Evolutionary conservation across 2,329 filamentous ascomycete genomes (phyloP), one percentile per base, ranked within the genome.

Genomic region (Penicillium sp.): DNA sequence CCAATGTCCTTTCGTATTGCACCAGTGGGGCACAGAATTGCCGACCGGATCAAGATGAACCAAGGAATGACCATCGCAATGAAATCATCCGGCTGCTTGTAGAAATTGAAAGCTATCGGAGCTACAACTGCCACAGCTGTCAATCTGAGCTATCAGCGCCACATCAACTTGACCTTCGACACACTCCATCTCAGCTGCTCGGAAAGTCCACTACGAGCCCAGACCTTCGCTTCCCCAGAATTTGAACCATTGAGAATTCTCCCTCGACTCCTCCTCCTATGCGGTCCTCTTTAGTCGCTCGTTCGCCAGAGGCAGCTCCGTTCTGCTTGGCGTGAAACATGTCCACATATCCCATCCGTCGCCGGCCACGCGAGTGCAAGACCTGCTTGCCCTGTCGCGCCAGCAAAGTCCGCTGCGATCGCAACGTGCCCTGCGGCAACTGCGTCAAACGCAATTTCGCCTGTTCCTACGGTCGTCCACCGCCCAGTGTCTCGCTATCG

Each of bases 331-430:
- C 32, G 26, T 32, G 37, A 49, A 46, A 36, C 32, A 47, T 62
- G 59, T 55, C 56, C 41, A 54, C 56, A 10, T 62, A 61, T 39
- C 59, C 60, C 16, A 56, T 62, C 42, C 60, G 60, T 16, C 60
- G 60, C 47, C 48, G 60, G 35, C 60, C 60, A 35, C 60, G 60
- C 41, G 57, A 62, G 47, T 62, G 59, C 47, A 71, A 73, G 47
- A 72, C 72, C 3, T 74, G 72, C 46, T 60, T 67, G 34, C 57
- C 66, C 11, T 75, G 72, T 41, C 69, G 70, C 30, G 62, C 66
- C 14, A 67, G 70, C 33, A 75, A 75, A 60, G 73, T 73, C 51
- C 62, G 69, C 44, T 67, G 64, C 48, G 64, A 67, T 52, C 62
- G 64, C 48, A 61, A 64, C 30, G 44, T 62, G 8, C 64, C 64